Base-by-base conservation (phyloP, 179 eudicot species). In the Actinidia arguta region DNA sequence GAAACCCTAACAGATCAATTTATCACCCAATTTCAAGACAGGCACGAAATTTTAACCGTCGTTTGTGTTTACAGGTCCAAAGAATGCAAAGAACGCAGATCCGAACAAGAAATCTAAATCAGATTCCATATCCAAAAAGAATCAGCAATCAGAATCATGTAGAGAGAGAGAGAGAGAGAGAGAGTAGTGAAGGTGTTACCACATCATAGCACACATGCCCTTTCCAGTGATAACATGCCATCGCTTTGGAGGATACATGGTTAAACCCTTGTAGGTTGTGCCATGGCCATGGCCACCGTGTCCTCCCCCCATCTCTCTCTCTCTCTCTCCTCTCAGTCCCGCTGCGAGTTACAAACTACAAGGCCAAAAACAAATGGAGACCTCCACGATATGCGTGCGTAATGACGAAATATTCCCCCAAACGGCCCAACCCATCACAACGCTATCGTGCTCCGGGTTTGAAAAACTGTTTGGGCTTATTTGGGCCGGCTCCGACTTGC, bases 121-220 rank as follows among this genome's bases (percentile, higher is more conserved):
- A n/a, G n/a, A n/a, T n/a, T 9, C 42, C 39, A 69, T 55, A 20
- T 8, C 73, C 4, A 71, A 17, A 51, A 46, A 11, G 25, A 24
- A 69, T 4, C 55, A 50, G 39, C 51, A 82, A 58, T n/a, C 78
- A 25, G 39, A 39, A 39, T 51, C 79, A 78, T 56, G 77, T 42
- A 44, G n/a, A 36, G 3, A 42, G 69, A 12, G 25, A 17, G 20
- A 64, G 14, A 67, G 18, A 50, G 44, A 48, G 20, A 42, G 5
- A 66, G 70, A 82, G 67, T 51, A 6, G 51, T 17, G 50, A 50
- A 67, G 24, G 66, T 59, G 16, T 76, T 88, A 96, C 99, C 99
- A 96, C 99, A 96, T 94, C 69, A 96, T 78, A 27, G 99, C 99
- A 56, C 99, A 94, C 89, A 94, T 83, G 90, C 99, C 99, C 88